These are phyloP conservation scores for Hordeum pubiflorum DNA, from an alignment of 202 grass and related monocot genomes.

Conservation along the genomic window DNA sequence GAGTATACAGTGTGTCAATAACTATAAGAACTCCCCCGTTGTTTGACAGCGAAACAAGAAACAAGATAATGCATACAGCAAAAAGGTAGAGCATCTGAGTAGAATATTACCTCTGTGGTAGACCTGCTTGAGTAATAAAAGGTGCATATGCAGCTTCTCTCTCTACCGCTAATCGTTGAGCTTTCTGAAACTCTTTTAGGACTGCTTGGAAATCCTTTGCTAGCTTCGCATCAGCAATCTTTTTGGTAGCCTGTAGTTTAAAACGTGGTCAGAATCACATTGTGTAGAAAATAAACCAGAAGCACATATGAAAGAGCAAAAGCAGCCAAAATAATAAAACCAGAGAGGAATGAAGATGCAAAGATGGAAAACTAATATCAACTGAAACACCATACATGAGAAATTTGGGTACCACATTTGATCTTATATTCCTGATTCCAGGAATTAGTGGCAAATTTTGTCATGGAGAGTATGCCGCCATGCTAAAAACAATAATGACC, in stretches of 20 bases:
- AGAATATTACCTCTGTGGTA: slow-evolving; percentile 62
- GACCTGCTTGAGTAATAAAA: slow-evolving; percentile 54
- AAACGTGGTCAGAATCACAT: slow-evolving; percentile 18
- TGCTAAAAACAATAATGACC: neutral
- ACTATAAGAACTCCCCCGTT: neutral
- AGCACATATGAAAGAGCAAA: neutral
- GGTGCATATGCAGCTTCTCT: slow-evolving; percentile 95
- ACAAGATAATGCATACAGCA: neutral
- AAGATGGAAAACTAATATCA: neutral
- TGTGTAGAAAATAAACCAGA: neutral
- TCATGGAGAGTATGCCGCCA: neutral
- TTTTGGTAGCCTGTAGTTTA: slow-evolving; percentile 75
- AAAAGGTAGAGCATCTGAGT: neutral
- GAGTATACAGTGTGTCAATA: neutral
- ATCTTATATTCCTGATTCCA: neutral
- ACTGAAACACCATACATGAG: neutral
- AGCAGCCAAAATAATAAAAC: neutral
- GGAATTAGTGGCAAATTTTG: neutral
- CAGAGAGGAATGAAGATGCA: neutral
- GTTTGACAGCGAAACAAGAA: neutral
- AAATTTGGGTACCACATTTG: neutral
- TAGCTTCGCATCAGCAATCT: slow-evolving; percentile 94
- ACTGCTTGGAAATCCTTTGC: slow-evolving; percentile 95
- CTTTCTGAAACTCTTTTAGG: slow-evolving; percentile 89
- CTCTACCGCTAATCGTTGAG: slow-evolving; percentile 74